Evolutionary conservation across 306 rosid species (phyloP).

Genomic region (Malus sylvestris): DNA sequence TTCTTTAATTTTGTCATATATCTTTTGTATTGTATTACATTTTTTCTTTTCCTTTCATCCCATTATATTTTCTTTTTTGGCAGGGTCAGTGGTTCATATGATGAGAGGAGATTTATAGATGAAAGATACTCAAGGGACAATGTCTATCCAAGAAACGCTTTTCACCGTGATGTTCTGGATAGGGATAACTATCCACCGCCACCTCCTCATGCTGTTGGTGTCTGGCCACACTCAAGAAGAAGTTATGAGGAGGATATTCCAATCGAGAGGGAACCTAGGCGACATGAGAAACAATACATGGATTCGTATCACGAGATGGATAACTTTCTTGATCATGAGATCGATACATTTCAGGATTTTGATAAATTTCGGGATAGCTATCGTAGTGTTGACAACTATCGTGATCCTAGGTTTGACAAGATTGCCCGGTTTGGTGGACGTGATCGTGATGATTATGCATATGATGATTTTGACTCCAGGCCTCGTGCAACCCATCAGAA

Average conservation of each 20-base stretch:
- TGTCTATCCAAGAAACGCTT: conserved; percentile 59
- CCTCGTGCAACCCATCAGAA: conserved; percentile 55
- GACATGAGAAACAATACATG: conserved; percentile 57
- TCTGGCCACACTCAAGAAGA: conserved; percentile 78
- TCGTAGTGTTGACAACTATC: conserved; percentile 45
- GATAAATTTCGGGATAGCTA: conserved; percentile 73
- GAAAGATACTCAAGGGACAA: conserved; percentile 76
- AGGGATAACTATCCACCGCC: conserved; percentile 74
- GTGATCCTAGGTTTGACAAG: conserved; percentile 67
- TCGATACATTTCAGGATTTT: conserved; percentile 52
- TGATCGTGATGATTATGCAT: conserved; percentile 64
- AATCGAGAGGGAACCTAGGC: conserved; percentile 68
- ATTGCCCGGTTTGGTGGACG: conserved; percentile 55
- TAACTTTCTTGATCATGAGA: conserved; percentile 51
- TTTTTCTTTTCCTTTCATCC: conserved; percentile 40
- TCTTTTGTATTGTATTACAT: conserved; percentile 11
- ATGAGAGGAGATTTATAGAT: conserved; percentile 77
- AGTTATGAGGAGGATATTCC: conserved; percentile 73
- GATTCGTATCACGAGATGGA: conserved; percentile 66
- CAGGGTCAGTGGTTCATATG: conserved; percentile 78
- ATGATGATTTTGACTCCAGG: conserved; percentile 72
- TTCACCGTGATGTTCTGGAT: conserved; percentile 59
- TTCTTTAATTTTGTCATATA: conserved; percentile 11
- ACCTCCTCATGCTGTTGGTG: conserved; percentile 55
- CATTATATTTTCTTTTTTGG: conserved; percentile 36